Percentiles rank a stretch among this genome's conserved stretches.
Evolutionary conservation across 139 green algal genomes (phyloP).

Genomic region (Chlamydomonas schloesseri): DNA sequence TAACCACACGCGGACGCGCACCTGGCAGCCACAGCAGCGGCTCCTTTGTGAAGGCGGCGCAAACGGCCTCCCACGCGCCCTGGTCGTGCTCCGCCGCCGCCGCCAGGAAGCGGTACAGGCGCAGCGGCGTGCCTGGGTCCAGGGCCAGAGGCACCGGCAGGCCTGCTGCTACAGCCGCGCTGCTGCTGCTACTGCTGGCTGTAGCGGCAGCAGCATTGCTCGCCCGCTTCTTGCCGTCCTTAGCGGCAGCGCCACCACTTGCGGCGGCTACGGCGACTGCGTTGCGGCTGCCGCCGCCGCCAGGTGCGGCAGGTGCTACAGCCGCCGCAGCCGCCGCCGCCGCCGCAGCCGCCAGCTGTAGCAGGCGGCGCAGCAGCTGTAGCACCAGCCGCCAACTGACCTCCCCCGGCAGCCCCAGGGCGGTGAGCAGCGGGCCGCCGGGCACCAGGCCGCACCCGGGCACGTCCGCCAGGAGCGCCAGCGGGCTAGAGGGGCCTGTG

Average conservation of each 20-base stretch:
- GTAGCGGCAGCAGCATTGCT: no score
- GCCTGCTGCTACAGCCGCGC: background rate
- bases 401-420: background rate
- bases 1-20: background rate
- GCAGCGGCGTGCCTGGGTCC: background rate
- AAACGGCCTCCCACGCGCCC: background rate
- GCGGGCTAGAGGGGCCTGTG: background rate
- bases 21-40: slow-evolving; percentile 1
- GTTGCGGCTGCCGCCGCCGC: background rate
- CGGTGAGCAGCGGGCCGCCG: background rate
- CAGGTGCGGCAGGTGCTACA: background rate
- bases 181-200: no score
- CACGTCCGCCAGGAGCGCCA: background rate
- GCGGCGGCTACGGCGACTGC: no score
- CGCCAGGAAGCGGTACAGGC: slow-evolving; percentile 8
- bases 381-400: background rate
- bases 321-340: background rate
- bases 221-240: no score
- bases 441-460: background rate
- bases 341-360: background rate
- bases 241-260: no score
- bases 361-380: background rate
- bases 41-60: background rate
- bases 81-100: background rate
- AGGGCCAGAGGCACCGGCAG: background rate